These are phyloP conservation scores for Diversispora epigaea DNA, from an alignment of 192 early-diverging fungal species.

Conservation along the genomic window DNA sequence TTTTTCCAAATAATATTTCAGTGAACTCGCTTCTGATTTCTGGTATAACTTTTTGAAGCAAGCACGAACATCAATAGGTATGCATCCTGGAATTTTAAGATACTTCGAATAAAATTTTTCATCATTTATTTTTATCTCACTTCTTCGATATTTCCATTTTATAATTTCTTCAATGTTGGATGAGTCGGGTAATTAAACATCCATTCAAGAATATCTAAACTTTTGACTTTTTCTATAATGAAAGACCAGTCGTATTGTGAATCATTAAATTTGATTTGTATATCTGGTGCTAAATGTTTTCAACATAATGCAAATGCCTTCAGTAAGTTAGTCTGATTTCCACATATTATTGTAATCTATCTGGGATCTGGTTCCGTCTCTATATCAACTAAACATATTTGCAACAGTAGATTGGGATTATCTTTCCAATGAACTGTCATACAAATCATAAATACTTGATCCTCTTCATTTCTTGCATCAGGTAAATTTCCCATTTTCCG, in stretches of 20 bases:
- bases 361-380: too few species aligned
- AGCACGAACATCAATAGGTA: background rate
- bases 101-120: background rate
- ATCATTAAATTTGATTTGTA: background rate
- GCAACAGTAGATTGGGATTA: background rate
- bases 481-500: background rate
- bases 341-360: background rate
- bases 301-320: background rate
- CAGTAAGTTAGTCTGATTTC: background rate
- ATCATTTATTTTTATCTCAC: background rate
- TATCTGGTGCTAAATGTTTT: background rate
- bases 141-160: background rate
- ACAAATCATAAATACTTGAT: too few species aligned
- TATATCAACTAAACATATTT: background rate
- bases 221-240: background rate
- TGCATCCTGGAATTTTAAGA: background rate
- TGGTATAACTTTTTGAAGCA: background rate
- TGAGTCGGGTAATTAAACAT: too few species aligned
- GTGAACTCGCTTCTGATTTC: background rate
- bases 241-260: slow-evolving; percentile 6
- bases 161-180: too few species aligned
- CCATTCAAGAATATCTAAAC: too few species aligned
- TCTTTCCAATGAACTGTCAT: background rate
- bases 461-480: background rate
- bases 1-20: background rate